Evolutionary conservation across 1,284 basidiomycete genomes (phyloP).

Genomic region (Fomitopsis palustris): DNA sequence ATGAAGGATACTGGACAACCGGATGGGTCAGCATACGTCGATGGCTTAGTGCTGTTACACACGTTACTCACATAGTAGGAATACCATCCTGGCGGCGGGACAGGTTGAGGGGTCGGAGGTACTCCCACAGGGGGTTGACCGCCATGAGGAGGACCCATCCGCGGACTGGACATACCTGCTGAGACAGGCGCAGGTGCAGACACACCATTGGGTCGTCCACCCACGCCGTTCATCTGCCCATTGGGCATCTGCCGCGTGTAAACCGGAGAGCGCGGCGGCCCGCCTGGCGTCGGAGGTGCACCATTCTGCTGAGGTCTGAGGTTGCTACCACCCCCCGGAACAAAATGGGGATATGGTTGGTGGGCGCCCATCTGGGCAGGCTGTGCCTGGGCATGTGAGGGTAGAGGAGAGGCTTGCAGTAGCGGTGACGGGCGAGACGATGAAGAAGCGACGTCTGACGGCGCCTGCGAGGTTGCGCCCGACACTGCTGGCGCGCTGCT

Average conservation of each 20-base stretch:
- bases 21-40: not conserved
- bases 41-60: not conserved
- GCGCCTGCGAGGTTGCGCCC: slow-evolving; percentile 37
- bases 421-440: slow-evolving; percentile 42
- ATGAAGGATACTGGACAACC: slow-evolving; percentile 21
- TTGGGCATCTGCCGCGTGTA: slow-evolving; percentile 62
- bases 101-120: slow-evolving; percentile 39
- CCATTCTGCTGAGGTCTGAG: slow-evolving; percentile 32
- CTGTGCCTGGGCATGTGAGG: slow-evolving; percentile 23
- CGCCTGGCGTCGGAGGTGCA: slow-evolving; percentile 35
- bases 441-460: slow-evolving; percentile 35
- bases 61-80: slow-evolving; percentile 37
- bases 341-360: slow-evolving; percentile 38
- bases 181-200: slow-evolving; percentile 38
- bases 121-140: slow-evolving; percentile 37
- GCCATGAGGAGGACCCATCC: slow-evolving; percentile 53
- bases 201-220: slow-evolving; percentile 50
- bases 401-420: slow-evolving; percentile 34
- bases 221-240: slow-evolving; percentile 49
- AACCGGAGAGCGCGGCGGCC: slow-evolving; percentile 60
- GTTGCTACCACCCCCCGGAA: slow-evolving; percentile 16
- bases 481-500: slow-evolving; percentile 34
- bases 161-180: slow-evolving; percentile 60
- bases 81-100: slow-evolving; percentile 33
- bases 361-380: slow-evolving; percentile 44